phyloP scores from a whole-genome alignment of 306 rosid species.

The peach (Prunus persica) region Prunus_persica_NCBIv2 NC_034009.1:29174501-29175000 shows the following conservation, averaged over 20 bases:
- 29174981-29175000: neutral
- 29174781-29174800: neutral
- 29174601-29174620: neutral
- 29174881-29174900: neutral
- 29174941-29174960: neutral
- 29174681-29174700: too few relatives aligned
- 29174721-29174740: too few relatives aligned
- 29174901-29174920: neutral
- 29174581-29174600: neutral
- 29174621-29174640: neutral
- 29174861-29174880: neutral
- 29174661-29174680: too few relatives aligned
- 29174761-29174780: too few relatives aligned
- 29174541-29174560: neutral
- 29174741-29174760: too few relatives aligned
- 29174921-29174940: neutral
- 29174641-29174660: neutral
- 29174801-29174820: neutral
- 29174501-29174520: neutral
- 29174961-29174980: neutral
- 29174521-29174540: neutral
- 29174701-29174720: too few relatives aligned
- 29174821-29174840: neutral
- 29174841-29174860: neutral
- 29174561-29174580: constrained; percentile 1